These are phyloP conservation scores for Scopulariopsis brevicaulis DNA, from an alignment of 2,329 filamentous ascomycete genomes.

Conservation along the genomic window DNA sequence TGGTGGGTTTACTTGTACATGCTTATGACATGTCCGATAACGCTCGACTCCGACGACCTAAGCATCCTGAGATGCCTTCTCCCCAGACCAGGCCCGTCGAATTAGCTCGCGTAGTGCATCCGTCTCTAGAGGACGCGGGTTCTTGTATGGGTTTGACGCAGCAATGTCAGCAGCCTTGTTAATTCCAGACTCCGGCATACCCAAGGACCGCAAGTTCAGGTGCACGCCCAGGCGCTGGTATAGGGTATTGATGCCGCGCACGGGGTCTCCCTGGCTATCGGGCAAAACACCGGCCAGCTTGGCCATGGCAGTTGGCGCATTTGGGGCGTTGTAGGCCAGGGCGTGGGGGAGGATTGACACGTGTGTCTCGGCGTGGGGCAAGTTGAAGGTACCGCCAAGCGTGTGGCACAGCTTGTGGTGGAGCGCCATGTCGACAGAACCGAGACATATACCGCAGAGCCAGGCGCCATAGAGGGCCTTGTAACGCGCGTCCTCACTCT, in stretches of 20 bases:
- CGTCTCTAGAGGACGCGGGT: constrained; percentile 41
- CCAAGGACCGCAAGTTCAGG: constrained; percentile 38
- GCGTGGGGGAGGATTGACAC: constrained; percentile 52
- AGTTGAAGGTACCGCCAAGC: constrained; percentile 49
- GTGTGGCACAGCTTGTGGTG: constrained; percentile 60
- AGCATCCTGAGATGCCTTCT: constrained; percentile 28
- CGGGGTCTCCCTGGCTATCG: constrained; percentile 44
- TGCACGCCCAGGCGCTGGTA: constrained; percentile 40
- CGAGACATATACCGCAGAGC: constrained; percentile 51
- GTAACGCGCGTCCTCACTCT: constrained; percentile 32
- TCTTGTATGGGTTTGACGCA: constrained; percentile 45
- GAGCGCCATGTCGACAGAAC: constrained; percentile 48
- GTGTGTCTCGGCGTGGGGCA: constrained; percentile 56
- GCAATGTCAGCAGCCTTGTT: constrained; percentile 49
- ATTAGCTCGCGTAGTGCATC: constrained; percentile 42
- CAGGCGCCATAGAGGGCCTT: constrained; percentile 50
- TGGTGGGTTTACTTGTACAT: too few species aligned
- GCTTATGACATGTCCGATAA: too few species aligned
- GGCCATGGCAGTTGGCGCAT: constrained; percentile 37
- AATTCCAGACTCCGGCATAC: constrained; percentile 49
- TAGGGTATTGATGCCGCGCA: constrained; percentile 43
- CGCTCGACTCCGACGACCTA: constrained; percentile 1
- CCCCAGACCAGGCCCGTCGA: constrained; percentile 47
- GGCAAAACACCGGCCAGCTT: constrained; percentile 41
- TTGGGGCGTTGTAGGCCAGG: constrained; percentile 49